Evolutionary conservation across 805 yeast species (phyloP), one percentile per base, ranked within the genome.

Genomic region (Tanozyma kutaoensis): DNA sequence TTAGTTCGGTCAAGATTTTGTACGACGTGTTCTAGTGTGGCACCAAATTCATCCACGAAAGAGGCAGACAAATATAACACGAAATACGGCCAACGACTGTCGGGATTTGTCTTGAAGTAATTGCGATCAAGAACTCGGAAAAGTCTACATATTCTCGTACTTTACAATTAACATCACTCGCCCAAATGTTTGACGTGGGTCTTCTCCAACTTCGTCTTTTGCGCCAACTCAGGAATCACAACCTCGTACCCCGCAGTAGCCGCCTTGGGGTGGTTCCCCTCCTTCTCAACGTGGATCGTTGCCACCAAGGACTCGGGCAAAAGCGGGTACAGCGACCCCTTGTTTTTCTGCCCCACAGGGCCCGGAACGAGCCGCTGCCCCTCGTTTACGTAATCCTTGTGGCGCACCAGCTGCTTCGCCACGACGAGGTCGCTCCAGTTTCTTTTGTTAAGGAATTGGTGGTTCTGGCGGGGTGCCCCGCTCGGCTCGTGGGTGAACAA

Each of bases 401-500:
- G 43, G 12, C 35, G 26, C 9, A 33, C 34, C 5, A 59, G 48
- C 36, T 56, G 60, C 17, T 41, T 46, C 10, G 58, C 66, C 8
- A 79, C 67, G 11, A 78, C 63, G 32, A 79, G 57, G 45, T 76
- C 86, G 22, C 76, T 60, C 73, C 78, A 79, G 49, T 79, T 79
- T 45, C 93, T 58, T 33, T 62, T 69, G 42, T 77, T 77, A 52
- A 75, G 45, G 39, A 76, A 73, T 38, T 57, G 61, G 25, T 52
- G 61, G 50, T 69, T 75, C 10, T 40, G 46, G 31, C 77, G 53
- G 12, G 27, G 31, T 1, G 42, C 36, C 2, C 75, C 78, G 33
- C 73, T 66, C 0, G 74, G 71, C 28, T 81, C 80, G 14, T 48
- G 44, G 3, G 53, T 42, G 50, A 86, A 85, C 6, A 85, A 40